Evolutionary conservation across 1,284 basidiomycete genomes (phyloP).

Genomic region (Athelia sp.): DNA sequence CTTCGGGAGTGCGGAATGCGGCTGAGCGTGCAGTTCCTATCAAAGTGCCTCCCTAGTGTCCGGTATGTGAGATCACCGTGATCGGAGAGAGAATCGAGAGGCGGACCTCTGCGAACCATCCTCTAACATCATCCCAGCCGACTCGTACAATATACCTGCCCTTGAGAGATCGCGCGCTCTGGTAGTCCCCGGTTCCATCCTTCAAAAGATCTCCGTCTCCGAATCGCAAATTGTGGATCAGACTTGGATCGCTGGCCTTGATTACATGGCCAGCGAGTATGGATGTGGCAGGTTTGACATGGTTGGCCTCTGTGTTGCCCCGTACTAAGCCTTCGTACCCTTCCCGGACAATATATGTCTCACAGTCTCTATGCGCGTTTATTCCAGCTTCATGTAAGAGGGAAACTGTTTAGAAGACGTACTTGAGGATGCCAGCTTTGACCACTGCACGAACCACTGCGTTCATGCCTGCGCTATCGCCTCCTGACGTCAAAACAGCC

Average conservation of each 20-base stretch:
- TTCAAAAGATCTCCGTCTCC: conserved; percentile 88
- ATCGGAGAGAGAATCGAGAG: not conserved
- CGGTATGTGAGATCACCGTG: not conserved
- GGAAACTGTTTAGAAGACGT: conserved; percentile 21
- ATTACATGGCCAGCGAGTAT: conserved; percentile 9
- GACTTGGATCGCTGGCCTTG: conserved; percentile 31
- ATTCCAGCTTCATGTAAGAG: conserved; percentile 6
- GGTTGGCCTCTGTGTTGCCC: conserved; percentile 49
- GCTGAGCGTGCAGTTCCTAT: conserved; percentile 94
- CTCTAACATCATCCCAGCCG: conserved; percentile 97
- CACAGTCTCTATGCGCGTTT: conserved; percentile 66
- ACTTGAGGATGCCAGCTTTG: conserved; percentile 87
- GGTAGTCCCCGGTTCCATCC: conserved; percentile 85
- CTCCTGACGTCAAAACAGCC: conserved; percentile 93
- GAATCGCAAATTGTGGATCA: conserved; percentile 74
- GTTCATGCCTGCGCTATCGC: conserved; percentile 98
- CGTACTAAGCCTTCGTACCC: conserved; percentile 94
- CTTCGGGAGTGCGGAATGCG: conserved; percentile 84
- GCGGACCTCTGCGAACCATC: conserved; percentile 86
- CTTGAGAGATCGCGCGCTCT: conserved; percentile 68
- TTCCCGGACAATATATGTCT: conserved; percentile 92
- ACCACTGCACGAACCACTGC: conserved; percentile 90
- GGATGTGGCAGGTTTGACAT: conserved; percentile 7
- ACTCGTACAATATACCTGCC: conserved; percentile 94
- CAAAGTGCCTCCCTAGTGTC: conserved; percentile 81